Conservation (phyloP, 257 asterid species). For the Buddleja alternifolia region DNA sequence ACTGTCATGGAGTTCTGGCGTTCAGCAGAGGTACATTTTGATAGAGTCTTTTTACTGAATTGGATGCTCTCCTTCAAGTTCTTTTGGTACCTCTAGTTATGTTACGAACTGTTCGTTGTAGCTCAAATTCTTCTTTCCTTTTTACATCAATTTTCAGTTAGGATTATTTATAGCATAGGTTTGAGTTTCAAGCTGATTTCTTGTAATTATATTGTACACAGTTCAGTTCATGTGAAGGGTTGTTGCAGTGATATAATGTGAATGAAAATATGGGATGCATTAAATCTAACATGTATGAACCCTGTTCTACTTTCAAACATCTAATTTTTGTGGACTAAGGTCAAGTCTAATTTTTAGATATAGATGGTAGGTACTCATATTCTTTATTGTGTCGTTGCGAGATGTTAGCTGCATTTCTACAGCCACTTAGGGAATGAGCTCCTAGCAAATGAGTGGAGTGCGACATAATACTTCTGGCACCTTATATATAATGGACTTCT, state of each 20-base stretch:
- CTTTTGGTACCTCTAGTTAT: slow-evolving; percentile 14
- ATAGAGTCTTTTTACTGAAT: slow-evolving; percentile 10
- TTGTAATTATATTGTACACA: background rate
- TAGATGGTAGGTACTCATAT: background rate
- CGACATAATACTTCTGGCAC: background rate
- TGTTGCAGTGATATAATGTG: slow-evolving; percentile 5
- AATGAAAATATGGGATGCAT: slow-evolving; percentile 7
- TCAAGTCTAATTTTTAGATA: slow-evolving; percentile 18
- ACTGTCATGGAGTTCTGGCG: slow-evolving; percentile 88
- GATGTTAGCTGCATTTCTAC: slow-evolving; percentile 16
- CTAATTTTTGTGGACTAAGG: background rate
- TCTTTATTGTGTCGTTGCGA: slow-evolving; percentile 7
- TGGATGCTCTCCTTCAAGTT: background rate
- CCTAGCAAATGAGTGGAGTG: slow-evolving; percentile 6
- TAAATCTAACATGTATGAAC: slow-evolving; percentile 1
- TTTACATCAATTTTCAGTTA: slow-evolving; percentile 18
- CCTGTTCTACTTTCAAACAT: background rate
- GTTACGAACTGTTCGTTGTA: slow-evolving; percentile 11
- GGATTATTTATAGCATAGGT: background rate
- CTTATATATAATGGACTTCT: too few species aligned
- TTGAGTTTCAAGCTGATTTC: slow-evolving; percentile 12
- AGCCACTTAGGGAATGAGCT: background rate
- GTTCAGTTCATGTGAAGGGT: slow-evolving; percentile 21
- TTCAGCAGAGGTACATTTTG: slow-evolving; percentile 57
- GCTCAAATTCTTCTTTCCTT: slow-evolving; percentile 6